Percentiles rank a stretch among this genome's conserved stretches.
Evolutionary conservation across 1,284 basidiomycete genomes (phyloP).

Genomic region (Trichosporon sp.): DNA sequence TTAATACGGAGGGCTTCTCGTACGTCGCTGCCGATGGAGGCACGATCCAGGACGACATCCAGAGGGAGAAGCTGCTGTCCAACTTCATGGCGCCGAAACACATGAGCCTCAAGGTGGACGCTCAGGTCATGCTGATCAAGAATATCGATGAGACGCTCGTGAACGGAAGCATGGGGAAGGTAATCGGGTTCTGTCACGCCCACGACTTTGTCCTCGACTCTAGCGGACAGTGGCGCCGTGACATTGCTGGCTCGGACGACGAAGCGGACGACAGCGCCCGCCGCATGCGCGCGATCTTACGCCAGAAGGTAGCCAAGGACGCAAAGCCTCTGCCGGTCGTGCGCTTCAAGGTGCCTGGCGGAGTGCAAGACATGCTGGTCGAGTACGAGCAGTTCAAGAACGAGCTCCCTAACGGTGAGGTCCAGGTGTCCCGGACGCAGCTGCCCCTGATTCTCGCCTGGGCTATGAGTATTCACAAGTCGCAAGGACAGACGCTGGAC

Average conservation of each 20-base stretch:
- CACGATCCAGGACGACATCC: constrained; percentile 51
- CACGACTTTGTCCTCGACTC: constrained; percentile 26
- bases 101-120: constrained; percentile 62
- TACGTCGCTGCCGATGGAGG: constrained; percentile 58
- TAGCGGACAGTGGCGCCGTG: constrained; percentile 25
- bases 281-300: constrained; percentile 39
- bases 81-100: constrained; percentile 65
- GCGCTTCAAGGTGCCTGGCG: constrained; percentile 61
- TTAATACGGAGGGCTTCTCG: constrained; percentile 49
- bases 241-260: constrained; percentile 19
- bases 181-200: constrained; percentile 59
- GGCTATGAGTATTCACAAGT: constrained; percentile 94
- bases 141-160: constrained; percentile 68
- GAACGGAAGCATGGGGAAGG: constrained; percentile 73
- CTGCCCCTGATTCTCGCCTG: constrained; percentile 79
- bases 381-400: constrained; percentile 73
- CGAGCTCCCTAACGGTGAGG: constrained; percentile 72
- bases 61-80: constrained; percentile 60
- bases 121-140: constrained; percentile 67
- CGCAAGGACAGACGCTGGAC: constrained; percentile 69
- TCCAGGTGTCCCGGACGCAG: constrained; percentile 68
- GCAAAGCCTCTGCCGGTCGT: constrained; percentile 62
- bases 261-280: constrained; percentile 43
- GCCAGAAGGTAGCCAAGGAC: constrained; percentile 27
- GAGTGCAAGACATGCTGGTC: constrained; percentile 59